phyloP scores from a whole-genome alignment of 768 basidiomycete species.

The Auricularia auricula-judae region DNA sequence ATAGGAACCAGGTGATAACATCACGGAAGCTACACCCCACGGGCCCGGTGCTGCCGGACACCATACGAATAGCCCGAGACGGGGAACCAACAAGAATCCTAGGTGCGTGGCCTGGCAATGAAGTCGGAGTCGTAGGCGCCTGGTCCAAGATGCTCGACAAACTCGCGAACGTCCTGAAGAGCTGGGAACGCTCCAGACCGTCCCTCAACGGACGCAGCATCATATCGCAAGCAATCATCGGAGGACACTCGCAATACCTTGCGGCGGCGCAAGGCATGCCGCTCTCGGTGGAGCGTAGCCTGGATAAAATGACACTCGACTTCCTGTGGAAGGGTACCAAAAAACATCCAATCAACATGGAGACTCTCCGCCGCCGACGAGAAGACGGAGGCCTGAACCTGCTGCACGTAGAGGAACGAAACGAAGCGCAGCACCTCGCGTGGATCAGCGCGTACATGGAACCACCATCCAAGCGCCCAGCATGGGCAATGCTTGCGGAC shows the following conservation, averaged over 20 bases:
- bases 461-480: not conserved
- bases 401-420: not conserved
- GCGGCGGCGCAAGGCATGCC: not conserved
- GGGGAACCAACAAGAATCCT: slow-evolving; percentile 5
- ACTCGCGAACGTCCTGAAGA: not conserved
- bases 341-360: not conserved
- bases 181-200: not conserved
- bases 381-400: not conserved
- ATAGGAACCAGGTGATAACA: not conserved
- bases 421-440: not conserved
- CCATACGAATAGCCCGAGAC: slow-evolving; percentile 5
- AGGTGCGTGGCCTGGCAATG: not conserved
- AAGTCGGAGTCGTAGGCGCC: slow-evolving; percentile 1
- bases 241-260: not conserved
- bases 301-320: not conserved
- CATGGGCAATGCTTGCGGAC: not conserved
- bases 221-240: not conserved
- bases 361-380: not conserved
- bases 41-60: not conserved
- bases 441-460: not conserved
- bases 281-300: not conserved
- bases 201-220: not conserved
- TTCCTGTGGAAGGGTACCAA: not conserved
- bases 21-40: not conserved
- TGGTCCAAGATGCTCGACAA: not conserved